Base-by-base conservation (phyloP, 1,284 basidiomycete species). In the Lignosus rhinocerotis region DNA sequence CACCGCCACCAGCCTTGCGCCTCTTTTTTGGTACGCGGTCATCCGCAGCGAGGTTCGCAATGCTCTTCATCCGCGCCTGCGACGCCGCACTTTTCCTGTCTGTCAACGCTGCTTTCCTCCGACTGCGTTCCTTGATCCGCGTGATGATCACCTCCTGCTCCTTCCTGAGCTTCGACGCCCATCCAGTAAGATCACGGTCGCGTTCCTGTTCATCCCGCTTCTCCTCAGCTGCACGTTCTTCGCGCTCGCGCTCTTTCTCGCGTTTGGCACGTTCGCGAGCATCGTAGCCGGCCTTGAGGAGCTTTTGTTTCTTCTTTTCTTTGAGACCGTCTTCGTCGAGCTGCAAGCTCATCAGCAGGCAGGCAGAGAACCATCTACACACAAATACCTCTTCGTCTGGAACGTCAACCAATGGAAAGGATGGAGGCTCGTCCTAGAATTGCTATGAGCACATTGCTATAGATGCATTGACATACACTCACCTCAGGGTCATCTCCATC, bases 31-130 rank as follows among this genome's bases (percentile, higher is more conserved):
- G 78, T 12, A 88, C 80, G 3, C 88, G 81, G 53, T 92, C 90
- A 59, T 95, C 93, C 6, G 87, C 88, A 0, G 96, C 97, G 19
- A 99, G 78, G 41, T 86, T 90, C 0, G 97, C 94, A 48, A 99
- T 98, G 63, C 84, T 94, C 78, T 98, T 98, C 96, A 99, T 99
- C 62, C 96, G 79, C 49, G 93, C 94, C 75, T 99, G 97, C 0
- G 96, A 90, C 5, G 94, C 96, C 3, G 95, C 91, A 64, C 93
- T 96, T 77, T 99, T 99, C 44, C 97, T 78, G 53, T 87, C 95
- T 16, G 84, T 88, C 47, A 99, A 76, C 47, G 95, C 94, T 6
- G 90, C 92, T 68, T 87, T 91, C 48, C 89, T 79, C 65, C 93
- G 82, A 53, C 87, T 87, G 42, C 96, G 81, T 42, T 94, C 93